These are phyloP conservation scores for Colletotrichum noveboracense DNA, from an alignment of 2,329 filamentous ascomycete species.

Conservation along the genomic window DNA sequence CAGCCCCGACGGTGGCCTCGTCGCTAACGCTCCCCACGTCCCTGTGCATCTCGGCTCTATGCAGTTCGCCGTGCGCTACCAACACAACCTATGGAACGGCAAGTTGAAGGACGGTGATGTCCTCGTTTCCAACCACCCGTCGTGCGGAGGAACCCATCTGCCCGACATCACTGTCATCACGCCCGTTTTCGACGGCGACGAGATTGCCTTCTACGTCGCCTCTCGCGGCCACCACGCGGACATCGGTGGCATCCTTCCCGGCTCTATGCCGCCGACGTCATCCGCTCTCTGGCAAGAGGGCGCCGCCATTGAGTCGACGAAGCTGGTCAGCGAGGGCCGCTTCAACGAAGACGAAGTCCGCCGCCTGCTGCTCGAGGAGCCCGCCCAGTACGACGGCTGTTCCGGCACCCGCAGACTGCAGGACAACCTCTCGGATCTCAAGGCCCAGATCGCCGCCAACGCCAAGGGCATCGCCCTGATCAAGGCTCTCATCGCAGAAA, in stretches of 20 bases:
- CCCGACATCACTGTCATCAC: slow-evolving; percentile 48
- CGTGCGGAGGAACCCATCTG: slow-evolving; percentile 37
- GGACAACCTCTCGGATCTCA: slow-evolving; percentile 79
- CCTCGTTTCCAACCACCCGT: slow-evolving; percentile 63
- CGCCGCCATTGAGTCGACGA: slow-evolving; percentile 66
- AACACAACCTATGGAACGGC: slow-evolving; percentile 70
- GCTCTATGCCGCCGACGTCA: slow-evolving; percentile 82
- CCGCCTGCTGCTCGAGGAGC: slow-evolving; percentile 71
- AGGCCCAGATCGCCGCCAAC: slow-evolving; percentile 77
- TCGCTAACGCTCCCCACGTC: slow-evolving; percentile 77
- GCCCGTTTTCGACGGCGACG: slow-evolving; percentile 36
- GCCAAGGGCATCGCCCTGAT: slow-evolving; percentile 80
- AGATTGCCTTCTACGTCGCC: slow-evolving; percentile 37
- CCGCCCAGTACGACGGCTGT: slow-evolving; percentile 65
- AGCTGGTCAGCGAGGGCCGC: slow-evolving; percentile 76
- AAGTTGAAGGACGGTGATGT: slow-evolving; percentile 77
- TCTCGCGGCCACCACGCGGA: slow-evolving; percentile 39
- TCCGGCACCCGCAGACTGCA: slow-evolving; percentile 72
- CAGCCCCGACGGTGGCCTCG: slow-evolving; percentile 72
- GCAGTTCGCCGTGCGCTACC: slow-evolving; percentile 76
- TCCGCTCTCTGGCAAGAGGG: slow-evolving; percentile 70
- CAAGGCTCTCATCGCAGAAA: slow-evolving; percentile 75
- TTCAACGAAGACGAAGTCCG: slow-evolving; percentile 80
- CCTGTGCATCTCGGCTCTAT: slow-evolving; percentile 81
- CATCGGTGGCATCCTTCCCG: slow-evolving; percentile 79